These are phyloP conservation scores for Chaetoceros muelleri DNA, from an alignment of 108 stramenopile genomes.

Conservation along the genomic window DNA sequence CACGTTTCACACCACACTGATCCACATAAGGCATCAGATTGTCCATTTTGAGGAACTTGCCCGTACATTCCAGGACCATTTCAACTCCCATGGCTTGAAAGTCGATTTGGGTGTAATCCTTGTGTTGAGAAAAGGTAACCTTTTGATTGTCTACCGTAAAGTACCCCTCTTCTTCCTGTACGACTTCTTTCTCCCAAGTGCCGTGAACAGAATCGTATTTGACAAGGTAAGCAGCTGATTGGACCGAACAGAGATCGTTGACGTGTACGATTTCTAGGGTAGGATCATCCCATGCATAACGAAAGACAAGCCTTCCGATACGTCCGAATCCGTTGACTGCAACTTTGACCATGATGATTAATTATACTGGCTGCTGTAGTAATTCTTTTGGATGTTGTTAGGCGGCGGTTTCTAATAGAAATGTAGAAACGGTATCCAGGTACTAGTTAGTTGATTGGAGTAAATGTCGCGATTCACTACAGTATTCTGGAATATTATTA, in stretches of 20 bases:
- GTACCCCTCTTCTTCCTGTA: slow-evolving; percentile 38
- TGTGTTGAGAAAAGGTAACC: slow-evolving; percentile 60
- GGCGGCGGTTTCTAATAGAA: too few relatives aligned
- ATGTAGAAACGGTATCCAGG: too few relatives aligned
- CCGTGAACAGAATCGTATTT: slow-evolving; percentile 94
- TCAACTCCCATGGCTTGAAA: slow-evolving; percentile 67
- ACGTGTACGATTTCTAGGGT: slow-evolving; percentile 82
- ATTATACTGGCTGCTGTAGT: too few relatives aligned
- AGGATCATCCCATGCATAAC: slow-evolving; percentile 87
- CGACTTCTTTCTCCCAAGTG: slow-evolving; percentile 81
- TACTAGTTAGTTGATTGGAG: too few relatives aligned
- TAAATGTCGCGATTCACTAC: too few relatives aligned
- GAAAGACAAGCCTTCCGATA: slow-evolving; percentile 85
- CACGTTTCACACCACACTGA: slow-evolving; percentile 74
- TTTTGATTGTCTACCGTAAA: slow-evolving; percentile 83
- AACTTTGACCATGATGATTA: slow-evolving; percentile 57
- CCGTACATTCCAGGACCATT: slow-evolving; percentile 89
- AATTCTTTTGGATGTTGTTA: too few relatives aligned
- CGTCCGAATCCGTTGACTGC: slow-evolving; percentile 92
- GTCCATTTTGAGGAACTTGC: slow-evolving; percentile 73
- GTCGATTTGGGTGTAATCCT: slow-evolving; percentile 67
- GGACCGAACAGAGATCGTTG: slow-evolving; percentile 83
- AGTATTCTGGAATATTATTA: too few relatives aligned
- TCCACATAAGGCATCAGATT: slow-evolving; percentile 70
- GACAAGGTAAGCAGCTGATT: slow-evolving; percentile 82